Evolutionary conservation across 2,329 filamentous ascomycete genomes (phyloP).

Genomic region (Cytospora piceicola): DNA sequence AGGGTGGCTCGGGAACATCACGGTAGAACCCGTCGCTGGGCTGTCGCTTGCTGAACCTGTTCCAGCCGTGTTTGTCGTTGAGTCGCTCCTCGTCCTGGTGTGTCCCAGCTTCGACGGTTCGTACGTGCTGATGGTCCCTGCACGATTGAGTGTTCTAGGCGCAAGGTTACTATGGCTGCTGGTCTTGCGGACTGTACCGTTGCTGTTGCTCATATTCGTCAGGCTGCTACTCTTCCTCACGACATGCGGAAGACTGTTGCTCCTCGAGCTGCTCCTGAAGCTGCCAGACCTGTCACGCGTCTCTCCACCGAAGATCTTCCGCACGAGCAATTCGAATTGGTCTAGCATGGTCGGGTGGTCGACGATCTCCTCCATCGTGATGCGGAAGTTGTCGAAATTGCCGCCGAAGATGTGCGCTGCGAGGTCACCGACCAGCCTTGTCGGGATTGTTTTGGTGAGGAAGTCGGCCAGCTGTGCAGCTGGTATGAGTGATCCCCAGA

Average conservation of each 20-base stretch:
- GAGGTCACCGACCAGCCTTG: slow-evolving; percentile 39
- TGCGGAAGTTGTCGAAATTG: slow-evolving; percentile 41
- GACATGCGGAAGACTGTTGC: slow-evolving; percentile 32
- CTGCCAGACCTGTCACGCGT: slow-evolving; percentile 27
- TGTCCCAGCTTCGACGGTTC: slow-evolving; percentile 27
- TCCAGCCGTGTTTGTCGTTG: slow-evolving; percentile 22
- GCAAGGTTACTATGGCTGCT: slow-evolving; percentile 24
- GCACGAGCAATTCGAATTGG: slow-evolving; percentile 51
- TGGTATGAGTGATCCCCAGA: slow-evolving; percentile 54
- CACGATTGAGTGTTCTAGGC: slow-evolving; percentile 12
- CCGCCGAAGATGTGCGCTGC: slow-evolving; percentile 44
- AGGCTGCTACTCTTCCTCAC: slow-evolving; percentile 27
- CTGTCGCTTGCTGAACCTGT: slow-evolving; percentile 16
- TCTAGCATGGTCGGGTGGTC: slow-evolving; percentile 53
- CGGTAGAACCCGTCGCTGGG: slow-evolving; percentile 10
- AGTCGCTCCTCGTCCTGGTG: slow-evolving; percentile 26
- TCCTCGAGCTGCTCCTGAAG: slow-evolving; percentile 18
- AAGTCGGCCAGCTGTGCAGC: slow-evolving; percentile 51
- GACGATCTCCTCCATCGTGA: slow-evolving; percentile 55
- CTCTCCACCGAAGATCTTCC: slow-evolving; percentile 33
- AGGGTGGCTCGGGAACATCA: slow-evolving; percentile 27
- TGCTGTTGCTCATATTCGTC: slow-evolving; percentile 9
- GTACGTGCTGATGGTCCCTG: slow-evolving; percentile 23
- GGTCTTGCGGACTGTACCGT: slow-evolving; percentile 18
- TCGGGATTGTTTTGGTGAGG: slow-evolving; percentile 41